phyloP scores from a whole-genome alignment of 2,329 filamentous ascomycete genomes.

The Fusarium sarcochroum region DNA sequence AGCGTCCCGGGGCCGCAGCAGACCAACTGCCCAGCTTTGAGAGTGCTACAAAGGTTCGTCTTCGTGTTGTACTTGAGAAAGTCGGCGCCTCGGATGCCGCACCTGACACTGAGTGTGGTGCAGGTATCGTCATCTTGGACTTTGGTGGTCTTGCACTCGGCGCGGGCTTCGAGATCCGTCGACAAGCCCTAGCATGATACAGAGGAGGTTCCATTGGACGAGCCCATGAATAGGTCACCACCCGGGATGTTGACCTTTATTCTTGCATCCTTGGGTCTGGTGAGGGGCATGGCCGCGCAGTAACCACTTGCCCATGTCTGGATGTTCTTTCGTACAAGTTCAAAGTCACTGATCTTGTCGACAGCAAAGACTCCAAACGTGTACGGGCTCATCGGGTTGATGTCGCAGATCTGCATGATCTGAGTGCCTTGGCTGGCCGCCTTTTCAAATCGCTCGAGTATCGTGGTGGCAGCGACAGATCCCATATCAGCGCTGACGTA shows the following conservation, averaged over 20 bases:
- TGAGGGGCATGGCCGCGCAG: background rate
- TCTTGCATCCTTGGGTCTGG: background rate
- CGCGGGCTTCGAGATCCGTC: background rate
- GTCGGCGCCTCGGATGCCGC: constrained; percentile 53
- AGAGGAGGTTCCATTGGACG: background rate
- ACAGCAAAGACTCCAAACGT: background rate
- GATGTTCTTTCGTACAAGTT: background rate
- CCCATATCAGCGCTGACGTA: background rate
- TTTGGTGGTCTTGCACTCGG: constrained; percentile 1
- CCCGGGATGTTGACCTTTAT: background rate
- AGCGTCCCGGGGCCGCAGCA: constrained; percentile 54
- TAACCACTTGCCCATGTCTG: background rate
- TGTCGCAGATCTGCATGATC: background rate
- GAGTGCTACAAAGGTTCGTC: constrained; percentile 43
- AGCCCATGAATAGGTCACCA: background rate
- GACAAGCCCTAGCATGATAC: background rate
- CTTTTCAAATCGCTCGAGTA: background rate
- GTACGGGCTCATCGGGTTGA: background rate
- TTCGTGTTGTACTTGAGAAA: constrained; percentile 54
- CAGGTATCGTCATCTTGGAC: constrained; percentile 52
- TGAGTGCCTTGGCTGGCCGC: background rate
- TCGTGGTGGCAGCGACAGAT: background rate
- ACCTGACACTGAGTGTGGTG: constrained; percentile 52
- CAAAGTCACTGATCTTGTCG: background rate
- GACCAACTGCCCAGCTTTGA: constrained; percentile 51